Conservation (phyloP, 306 rosid species). For the Vigna radiata region DNA sequence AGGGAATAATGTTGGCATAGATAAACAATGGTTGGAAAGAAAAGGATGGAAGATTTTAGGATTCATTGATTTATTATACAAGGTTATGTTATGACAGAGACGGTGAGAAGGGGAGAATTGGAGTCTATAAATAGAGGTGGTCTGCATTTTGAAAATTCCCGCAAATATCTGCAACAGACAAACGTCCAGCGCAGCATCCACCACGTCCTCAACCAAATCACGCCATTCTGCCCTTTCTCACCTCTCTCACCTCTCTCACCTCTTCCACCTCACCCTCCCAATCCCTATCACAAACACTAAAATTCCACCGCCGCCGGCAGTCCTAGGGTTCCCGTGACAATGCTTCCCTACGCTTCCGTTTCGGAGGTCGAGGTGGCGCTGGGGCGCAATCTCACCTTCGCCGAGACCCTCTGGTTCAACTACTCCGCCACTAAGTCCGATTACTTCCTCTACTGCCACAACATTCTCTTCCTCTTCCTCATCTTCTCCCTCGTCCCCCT, state of each 20-base stretch:
- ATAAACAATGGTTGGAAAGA: too few relatives aligned
- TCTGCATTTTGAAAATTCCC: constrained; percentile 48
- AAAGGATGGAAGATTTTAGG: too few relatives aligned
- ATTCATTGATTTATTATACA: too few relatives aligned
- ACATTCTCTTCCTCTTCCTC: constrained; percentile 76
- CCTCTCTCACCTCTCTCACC: not conserved
- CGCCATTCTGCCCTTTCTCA: too few relatives aligned
- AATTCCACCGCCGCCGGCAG: not conserved
- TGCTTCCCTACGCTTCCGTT: constrained; percentile 72
- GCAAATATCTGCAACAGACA: constrained; percentile 51
- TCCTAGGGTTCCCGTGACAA: constrained; percentile 42
- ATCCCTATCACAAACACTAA: not conserved
- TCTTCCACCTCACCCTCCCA: not conserved
- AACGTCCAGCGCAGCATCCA: constrained; percentile 41
- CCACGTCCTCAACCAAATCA: not conserved
- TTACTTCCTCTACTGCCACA: constrained; percentile 83
- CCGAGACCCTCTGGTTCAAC: constrained; percentile 82
- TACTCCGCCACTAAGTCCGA: constrained; percentile 82
- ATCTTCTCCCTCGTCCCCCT: constrained; percentile 77
- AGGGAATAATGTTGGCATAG: too few relatives aligned
- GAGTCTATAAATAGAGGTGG: constrained; percentile 27
- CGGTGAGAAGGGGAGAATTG: too few relatives aligned
- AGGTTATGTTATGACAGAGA: too few relatives aligned
- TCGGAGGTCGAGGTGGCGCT: constrained; percentile 64
- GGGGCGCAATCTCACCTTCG: constrained; percentile 73